These are phyloP conservation scores for Thraustochytrium sp. DNA, from an alignment of 352 stramenopile genomes.

Conservation along the genomic window DNA sequence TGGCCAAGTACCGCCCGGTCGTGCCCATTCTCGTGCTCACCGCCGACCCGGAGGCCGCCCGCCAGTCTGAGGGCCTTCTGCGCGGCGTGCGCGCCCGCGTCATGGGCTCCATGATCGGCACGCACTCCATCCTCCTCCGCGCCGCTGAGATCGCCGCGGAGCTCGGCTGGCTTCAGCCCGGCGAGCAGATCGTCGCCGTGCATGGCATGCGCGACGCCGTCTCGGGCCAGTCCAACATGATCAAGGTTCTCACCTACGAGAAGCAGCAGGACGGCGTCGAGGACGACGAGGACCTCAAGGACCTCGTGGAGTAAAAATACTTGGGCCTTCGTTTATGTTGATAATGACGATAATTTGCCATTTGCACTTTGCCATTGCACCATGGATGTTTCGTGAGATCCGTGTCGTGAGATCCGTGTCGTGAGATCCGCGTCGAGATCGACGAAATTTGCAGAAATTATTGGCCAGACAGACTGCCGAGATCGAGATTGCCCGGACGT, in stretches of 20 bases:
- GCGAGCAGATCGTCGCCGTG: constrained; percentile 42
- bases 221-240: constrained; percentile 42
- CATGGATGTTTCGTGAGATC: too few species aligned
- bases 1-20: constrained; percentile 87
- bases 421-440: too few species aligned
- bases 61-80: constrained; percentile 55
- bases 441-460: too few species aligned
- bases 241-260: constrained; percentile 44
- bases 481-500: too few species aligned
- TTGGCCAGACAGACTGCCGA: too few species aligned
- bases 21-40: constrained; percentile 82
- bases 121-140: constrained; percentile 38
- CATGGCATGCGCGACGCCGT: constrained; percentile 42
- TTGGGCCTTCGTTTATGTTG: not conserved
- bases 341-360: too few species aligned
- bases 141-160: constrained; percentile 26
- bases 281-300: constrained; percentile 29
- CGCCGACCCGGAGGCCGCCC: constrained; percentile 52
- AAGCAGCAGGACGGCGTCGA: constrained; percentile 9
- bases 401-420: too few species aligned
- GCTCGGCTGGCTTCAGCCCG: constrained; percentile 32
- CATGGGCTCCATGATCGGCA: constrained; percentile 48
- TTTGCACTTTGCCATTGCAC: too few species aligned
- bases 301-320: constrained; percentile 25
- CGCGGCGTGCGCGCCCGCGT: constrained; percentile 6